Conservation (phyloP, 2,329 filamentous ascomycete genomes). For the Blumeria graminis region DNA sequence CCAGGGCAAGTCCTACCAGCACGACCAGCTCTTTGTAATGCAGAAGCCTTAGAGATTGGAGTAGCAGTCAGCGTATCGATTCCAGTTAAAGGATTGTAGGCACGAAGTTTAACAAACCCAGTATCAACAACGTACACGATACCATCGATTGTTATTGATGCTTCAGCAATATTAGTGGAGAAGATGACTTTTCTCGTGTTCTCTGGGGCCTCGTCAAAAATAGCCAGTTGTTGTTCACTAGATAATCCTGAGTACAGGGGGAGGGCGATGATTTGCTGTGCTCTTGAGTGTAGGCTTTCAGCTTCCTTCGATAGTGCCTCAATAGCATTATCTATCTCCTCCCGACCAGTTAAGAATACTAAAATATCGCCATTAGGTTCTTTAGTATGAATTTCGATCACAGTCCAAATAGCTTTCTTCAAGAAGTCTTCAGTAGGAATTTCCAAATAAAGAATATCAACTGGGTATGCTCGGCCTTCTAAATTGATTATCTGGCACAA, state of each 20-base stretch:
- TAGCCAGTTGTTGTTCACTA: constrained; percentile 81
- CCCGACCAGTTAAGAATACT: constrained; percentile 74
- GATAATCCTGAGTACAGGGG: constrained; percentile 77
- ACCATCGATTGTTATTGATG: constrained; percentile 80
- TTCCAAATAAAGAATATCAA: constrained; percentile 64
- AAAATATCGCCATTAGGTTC: constrained; percentile 71
- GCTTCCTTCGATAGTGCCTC: constrained; percentile 54
- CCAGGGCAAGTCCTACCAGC: constrained; percentile 74
- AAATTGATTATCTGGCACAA: constrained; percentile 51
- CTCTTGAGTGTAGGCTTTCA: constrained; percentile 32
- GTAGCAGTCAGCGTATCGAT: constrained; percentile 72
- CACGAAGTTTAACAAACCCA: constrained; percentile 74
- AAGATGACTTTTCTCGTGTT: constrained; percentile 79
- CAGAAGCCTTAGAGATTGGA: constrained; percentile 70
- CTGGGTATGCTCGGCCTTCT: constrained; percentile 70
- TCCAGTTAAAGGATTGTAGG: constrained; percentile 61
- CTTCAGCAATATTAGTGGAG: constrained; percentile 89
- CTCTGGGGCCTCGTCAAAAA: constrained; percentile 65
- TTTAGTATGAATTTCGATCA: constrained; percentile 66
- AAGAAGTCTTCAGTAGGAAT: constrained; percentile 66
- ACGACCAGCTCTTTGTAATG: constrained; percentile 73
- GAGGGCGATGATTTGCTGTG: constrained; percentile 39
- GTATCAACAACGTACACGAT: constrained; percentile 80
- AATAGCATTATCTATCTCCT: constrained; percentile 73
- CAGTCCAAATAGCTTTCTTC: constrained; percentile 55